Evolutionary conservation across 2,329 filamentous ascomycete species (phyloP), one percentile per base, ranked within the genome.

Genomic region (Colletotrichum sp.): DNA sequence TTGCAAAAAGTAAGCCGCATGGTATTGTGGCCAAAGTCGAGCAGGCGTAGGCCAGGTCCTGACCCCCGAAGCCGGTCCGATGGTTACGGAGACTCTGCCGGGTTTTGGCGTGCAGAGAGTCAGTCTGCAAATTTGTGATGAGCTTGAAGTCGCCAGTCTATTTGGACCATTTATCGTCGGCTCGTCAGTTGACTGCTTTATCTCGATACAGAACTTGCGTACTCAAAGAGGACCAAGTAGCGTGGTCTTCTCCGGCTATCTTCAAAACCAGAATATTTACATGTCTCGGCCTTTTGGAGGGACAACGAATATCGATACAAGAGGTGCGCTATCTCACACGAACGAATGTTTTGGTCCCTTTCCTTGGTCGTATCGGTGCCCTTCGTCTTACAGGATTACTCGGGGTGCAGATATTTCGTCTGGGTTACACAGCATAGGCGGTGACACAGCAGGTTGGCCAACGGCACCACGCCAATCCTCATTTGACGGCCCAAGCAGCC

Each of bases 351-450:
- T 62, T 72, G 62, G 29, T 29, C 30, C 22, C 34, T 29, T 15
- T 22, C 16, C 62, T 30, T n/a, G 9, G 44, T 39, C 39, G 11
- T 72, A 66, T 36, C 34, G 30, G 57, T 39, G n/a, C 59, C 25
- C 62, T 52, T n/a, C 25, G 32, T 59, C 63, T 63, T 13, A 34
- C 44, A 32, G 44, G 39, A 27, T 36, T 39, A 57, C 36, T 39
- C 29, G 55, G 55, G 61, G 22, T 36, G 13, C 32, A n/a, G 39
- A 57, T 30, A 62, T 19, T 32, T 68, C 32, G 25, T 16, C 27
- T 34, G 59, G 49, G 74, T 69, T 74, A 59, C 74, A 76, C 71
- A 39, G 61, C 65, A 62, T 66, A 15, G 49, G 65, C 44, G 64
- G 74, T 73, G 49, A 49, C 64, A 76, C 59, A 34, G 34, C 70